Evolutionary conservation across 257 asterid species (phyloP).

Genomic region (Ehretia macrophylla): DNA sequence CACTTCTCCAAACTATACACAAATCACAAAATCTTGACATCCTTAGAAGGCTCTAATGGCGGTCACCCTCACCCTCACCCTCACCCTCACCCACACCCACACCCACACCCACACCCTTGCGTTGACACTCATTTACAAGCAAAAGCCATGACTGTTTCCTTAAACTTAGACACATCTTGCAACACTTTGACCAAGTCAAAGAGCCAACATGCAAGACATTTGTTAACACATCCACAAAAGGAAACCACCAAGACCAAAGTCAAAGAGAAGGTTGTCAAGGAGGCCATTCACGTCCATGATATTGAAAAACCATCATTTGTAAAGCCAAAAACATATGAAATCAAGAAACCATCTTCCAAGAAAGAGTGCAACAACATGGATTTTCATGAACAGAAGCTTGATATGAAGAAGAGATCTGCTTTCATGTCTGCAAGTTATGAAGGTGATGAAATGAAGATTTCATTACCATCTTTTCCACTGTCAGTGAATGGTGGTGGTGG

Average conservation of each 20-base stretch:
- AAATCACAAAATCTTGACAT: conserved; percentile 43
- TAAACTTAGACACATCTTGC: conserved; percentile 38
- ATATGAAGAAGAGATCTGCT: conserved; percentile 30
- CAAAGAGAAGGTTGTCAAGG: conserved; percentile 26
- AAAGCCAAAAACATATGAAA: neutral
- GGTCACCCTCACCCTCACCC: neutral
- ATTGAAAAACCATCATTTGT: neutral
- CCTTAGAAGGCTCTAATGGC: conserved; percentile 24
- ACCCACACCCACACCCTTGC: too few species aligned
- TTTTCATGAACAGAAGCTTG: conserved; percentile 26
- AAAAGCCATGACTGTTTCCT: conserved; percentile 20
- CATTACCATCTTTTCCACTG: conserved; percentile 35
- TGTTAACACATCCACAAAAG: conserved; percentile 9
- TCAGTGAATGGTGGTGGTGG: conserved; percentile 29
- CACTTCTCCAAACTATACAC: conserved; percentile 67
- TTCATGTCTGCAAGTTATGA: conserved; percentile 34
- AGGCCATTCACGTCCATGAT: neutral
- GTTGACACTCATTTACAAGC: conserved; percentile 28
- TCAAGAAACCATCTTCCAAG: conserved; percentile 26
- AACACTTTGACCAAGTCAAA: conserved; percentile 61
- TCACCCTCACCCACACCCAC: conserved; percentile 14
- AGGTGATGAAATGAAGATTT: conserved; percentile 24
- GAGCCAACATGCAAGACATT: conserved; percentile 39
- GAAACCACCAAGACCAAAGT: conserved; percentile 34
- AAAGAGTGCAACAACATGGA: conserved; percentile 19